Percentiles rank a stretch among this genome's conserved stretches.
phyloP scores from a whole-genome alignment of 2,329 filamentous ascomycete species.

The Aspergillus jensenii region DNA sequence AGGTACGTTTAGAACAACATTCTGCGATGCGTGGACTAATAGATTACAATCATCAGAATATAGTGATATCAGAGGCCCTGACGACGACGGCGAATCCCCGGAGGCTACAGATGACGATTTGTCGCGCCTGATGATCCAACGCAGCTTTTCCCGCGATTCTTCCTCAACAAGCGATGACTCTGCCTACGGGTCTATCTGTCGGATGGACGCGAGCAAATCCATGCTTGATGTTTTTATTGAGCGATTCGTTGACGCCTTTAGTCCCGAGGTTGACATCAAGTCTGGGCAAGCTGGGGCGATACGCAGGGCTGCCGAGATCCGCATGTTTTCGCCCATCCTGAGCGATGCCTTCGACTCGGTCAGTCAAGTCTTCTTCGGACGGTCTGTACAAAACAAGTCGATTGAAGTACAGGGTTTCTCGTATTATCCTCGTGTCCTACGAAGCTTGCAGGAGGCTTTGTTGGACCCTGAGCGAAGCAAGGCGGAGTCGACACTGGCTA shows the following conservation, averaged over 20 bases:
- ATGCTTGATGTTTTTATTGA: conserved; percentile 38
- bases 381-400: conserved; percentile 33
- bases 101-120: conserved; percentile 1
- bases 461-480: conserved; percentile 36
- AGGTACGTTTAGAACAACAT: conserved; percentile 16
- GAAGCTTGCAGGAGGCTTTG: conserved; percentile 37
- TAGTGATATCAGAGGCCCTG: conserved; percentile 14
- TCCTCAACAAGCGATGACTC: conserved; percentile 27
- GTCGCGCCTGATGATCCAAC: not conserved
- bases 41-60: not conserved
- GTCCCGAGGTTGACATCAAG: conserved; percentile 36
- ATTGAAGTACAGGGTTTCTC: conserved; percentile 35
- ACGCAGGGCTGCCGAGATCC: conserved; percentile 37
- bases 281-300: conserved; percentile 37
- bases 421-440: conserved; percentile 36
- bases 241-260: conserved; percentile 42
- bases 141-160: conserved; percentile 10
- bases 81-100: conserved; percentile 3
- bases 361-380: conserved; percentile 40
- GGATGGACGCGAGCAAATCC: conserved; percentile 23
- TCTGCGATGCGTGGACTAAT: not conserved
- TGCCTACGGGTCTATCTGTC: conserved; percentile 20
- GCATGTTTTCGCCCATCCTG: conserved; percentile 42
- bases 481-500: conserved; percentile 39
- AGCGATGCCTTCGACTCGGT: conserved; percentile 39